phyloP scores from a whole-genome alignment of 2,329 filamentous ascomycete species.

The Aureobasidium sp. region DNA sequence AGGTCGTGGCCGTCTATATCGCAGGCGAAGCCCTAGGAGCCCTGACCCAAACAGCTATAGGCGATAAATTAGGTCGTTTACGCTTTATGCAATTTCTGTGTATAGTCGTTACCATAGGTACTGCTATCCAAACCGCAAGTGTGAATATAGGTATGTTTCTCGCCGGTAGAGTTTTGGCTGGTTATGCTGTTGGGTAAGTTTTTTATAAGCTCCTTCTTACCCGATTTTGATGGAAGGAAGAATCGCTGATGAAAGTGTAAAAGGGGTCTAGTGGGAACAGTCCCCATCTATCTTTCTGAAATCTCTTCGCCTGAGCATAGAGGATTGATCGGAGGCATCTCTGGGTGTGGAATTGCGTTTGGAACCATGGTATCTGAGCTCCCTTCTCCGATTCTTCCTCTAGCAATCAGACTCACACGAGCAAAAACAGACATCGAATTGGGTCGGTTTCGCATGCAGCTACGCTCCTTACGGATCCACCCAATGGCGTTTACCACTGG shows the following conservation, averaged over 20 bases:
- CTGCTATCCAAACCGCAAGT: slow-evolving; percentile 59
- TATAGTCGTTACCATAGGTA: slow-evolving; percentile 61
- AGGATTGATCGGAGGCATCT: slow-evolving; percentile 58
- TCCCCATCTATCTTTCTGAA: slow-evolving; percentile 63
- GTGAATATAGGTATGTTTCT: slow-evolving; percentile 47
- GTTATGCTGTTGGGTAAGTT: slow-evolving; percentile 31
- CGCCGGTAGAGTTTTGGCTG: slow-evolving; percentile 33
- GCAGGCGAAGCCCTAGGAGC: slow-evolving; percentile 65
- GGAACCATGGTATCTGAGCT: slow-evolving; percentile 53
- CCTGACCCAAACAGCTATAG: slow-evolving; percentile 55
- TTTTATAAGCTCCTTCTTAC: neutral
- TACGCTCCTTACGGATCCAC: slow-evolving; percentile 58
- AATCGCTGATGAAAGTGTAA: too few species aligned
- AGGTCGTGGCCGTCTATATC: slow-evolving; percentile 64
- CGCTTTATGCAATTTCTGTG: slow-evolving; percentile 50
- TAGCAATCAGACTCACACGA: neutral
- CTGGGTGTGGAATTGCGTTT: slow-evolving; percentile 60
- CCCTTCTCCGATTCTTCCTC: neutral
- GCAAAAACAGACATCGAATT: slow-evolving; percentile 49
- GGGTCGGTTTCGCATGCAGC: slow-evolving; percentile 62
- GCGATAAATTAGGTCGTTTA: slow-evolving; percentile 50
- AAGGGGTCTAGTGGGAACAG: slow-evolving; percentile 53
- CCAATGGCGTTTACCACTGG: slow-evolving; percentile 64
- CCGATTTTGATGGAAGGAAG: too few species aligned
- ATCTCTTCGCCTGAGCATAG: slow-evolving; percentile 51